phyloP scores from a whole-genome alignment of 1,139 yeast genomes.

The Sugiyamaella novakii region DNA sequence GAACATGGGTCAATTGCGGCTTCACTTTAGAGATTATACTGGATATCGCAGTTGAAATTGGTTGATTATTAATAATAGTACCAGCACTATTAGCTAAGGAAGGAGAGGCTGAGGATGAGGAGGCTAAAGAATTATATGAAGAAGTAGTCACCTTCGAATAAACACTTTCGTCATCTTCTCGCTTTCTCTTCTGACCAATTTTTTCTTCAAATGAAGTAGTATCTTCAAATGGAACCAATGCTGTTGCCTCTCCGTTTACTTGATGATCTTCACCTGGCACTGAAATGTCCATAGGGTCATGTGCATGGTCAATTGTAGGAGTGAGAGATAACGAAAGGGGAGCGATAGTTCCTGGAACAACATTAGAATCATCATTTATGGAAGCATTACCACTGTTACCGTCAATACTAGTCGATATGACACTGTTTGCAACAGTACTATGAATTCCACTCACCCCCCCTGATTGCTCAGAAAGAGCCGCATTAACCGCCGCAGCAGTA shows the following conservation, averaged over 20 bases:
- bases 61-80: not conserved
- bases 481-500: slow-evolving; percentile 5
- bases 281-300: slow-evolving; percentile 15
- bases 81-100: not conserved
- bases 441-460: not conserved
- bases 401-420: not conserved
- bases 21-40: slow-evolving; percentile 25
- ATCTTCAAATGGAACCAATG: slow-evolving; percentile 16
- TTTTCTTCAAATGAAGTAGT: slow-evolving; percentile 2
- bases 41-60: slow-evolving; percentile 5
- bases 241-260: not conserved
- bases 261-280: slow-evolving; percentile 4
- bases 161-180: slow-evolving; percentile 13
- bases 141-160: not conserved
- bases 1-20: slow-evolving; percentile 64
- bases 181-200: slow-evolving; percentile 22
- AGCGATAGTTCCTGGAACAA: slow-evolving; percentile 7
- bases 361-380: not conserved
- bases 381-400: not conserved
- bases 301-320: slow-evolving; percentile 7
- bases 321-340: slow-evolving; percentile 17
- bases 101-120: slow-evolving; percentile 12
- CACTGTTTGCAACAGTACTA: not conserved
- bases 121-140: slow-evolving; percentile 3
- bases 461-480: not conserved